Evolutionary conservation across 768 basidiomycete genomes (phyloP).

Genomic region (Calocybe gangraenosa): DNA sequence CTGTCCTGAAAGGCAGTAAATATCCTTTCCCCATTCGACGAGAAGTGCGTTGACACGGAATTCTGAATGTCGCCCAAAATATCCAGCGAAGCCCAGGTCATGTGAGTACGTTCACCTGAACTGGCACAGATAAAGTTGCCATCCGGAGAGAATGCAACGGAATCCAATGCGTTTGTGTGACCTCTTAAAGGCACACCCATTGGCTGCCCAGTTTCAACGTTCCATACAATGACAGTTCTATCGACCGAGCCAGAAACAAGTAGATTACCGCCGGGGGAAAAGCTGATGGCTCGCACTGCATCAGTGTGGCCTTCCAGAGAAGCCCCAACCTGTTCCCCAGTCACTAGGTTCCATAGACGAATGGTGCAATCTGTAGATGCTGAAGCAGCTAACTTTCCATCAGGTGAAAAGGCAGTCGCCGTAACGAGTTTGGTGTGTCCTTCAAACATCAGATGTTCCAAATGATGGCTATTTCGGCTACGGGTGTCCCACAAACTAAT

Average conservation of each 20-base stretch:
- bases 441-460: background rate
- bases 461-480: too few species aligned
- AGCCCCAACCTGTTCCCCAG: conserved; percentile 5
- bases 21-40: too few species aligned
- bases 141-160: conserved; percentile 18
- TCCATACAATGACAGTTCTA: conserved; percentile 16
- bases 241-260: conserved; percentile 18
- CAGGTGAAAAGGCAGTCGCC: background rate
- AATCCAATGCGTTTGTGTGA: conserved; percentile 2
- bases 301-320: conserved; percentile 10
- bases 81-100: too few species aligned
- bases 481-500: too few species aligned
- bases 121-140: conserved; percentile 3
- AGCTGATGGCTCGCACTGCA: conserved; percentile 6
- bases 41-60: too few species aligned
- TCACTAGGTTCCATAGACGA: conserved; percentile 5
- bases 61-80: too few species aligned
- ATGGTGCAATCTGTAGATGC: background rate
- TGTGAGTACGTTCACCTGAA: too few species aligned
- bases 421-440: background rate
- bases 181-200: conserved; percentile 4
- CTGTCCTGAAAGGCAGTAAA: too few species aligned
- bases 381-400: conserved; percentile 7
- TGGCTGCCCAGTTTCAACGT: conserved; percentile 1
- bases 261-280: conserved; percentile 18